Base-by-base conservation (phyloP, 2,329 filamentous ascomycete genomes). In the Albifimbria verrucaria region DNA sequence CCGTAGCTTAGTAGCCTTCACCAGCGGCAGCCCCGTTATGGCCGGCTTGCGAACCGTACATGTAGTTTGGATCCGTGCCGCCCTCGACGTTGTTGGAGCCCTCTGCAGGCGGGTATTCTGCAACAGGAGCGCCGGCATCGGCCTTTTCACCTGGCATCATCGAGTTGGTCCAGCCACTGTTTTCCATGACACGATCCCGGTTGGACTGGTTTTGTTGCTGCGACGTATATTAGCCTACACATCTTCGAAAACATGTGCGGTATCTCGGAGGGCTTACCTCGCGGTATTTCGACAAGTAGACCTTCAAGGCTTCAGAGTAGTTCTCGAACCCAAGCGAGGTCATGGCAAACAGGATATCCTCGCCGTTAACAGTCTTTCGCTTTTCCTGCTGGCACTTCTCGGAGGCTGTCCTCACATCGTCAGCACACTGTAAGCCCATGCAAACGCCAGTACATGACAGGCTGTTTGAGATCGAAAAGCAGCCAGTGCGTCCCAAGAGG, bases 351-450 rank as follows among this genome's bases (percentile, higher is more conserved):
- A 99, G 78, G 55, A 99, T 99, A 66, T 99, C 94, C 73, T 99
- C 94, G 62, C 94, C 94, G 67, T 99, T 99, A 61, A 99, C 94
- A 0, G 94, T 99, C 79, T 99, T 99, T 65, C 94, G 86, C 80
- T 99, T 99, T 74, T 99, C 94, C 72, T 97, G 94, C 71, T 99
- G 94, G 68, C 94, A 99, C 74, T 99, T 99, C 74, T 99, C 94
- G 58, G 94, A 97, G 24, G 94, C 94, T 97, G 68, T 70, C 47
- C 50, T 49, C 32, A 49, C 18, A 10, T 41, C 24, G 57, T 63
- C 49, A 62, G 60, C 55, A 53, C 51, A 32, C 53, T 60, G 52
- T 51, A 59, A 43, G 55, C 39, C 47, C 53, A 53, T 59, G 51
- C 12, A 7, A 39, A 39, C 12, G 15, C 18, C 5, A n/a, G 12